A percentile compares a stretch with the other conserved stretches of the same genome.
Evolutionary conservation across 1,284 basidiomycete species (phyloP).

Genomic region (Fomitopsis betulina): DNA sequence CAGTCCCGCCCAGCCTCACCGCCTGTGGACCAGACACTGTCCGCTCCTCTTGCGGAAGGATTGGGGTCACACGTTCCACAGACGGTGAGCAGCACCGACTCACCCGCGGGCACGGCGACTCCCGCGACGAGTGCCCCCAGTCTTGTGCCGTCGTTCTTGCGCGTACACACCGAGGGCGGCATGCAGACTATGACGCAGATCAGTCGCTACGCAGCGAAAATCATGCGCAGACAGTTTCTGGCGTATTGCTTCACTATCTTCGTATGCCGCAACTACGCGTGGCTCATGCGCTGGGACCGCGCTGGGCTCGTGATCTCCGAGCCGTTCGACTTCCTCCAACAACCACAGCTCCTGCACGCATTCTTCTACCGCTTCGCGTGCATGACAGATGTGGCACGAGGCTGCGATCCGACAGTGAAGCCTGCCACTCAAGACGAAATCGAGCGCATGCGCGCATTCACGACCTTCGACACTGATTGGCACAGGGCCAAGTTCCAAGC

Average conservation of each 20-base stretch:
- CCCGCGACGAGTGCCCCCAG: too few relatives aligned
- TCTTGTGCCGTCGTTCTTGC: too few relatives aligned
- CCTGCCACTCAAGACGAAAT: background rate
- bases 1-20: too few relatives aligned
- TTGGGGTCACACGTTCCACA: too few relatives aligned
- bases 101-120: too few relatives aligned
- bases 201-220: background rate
- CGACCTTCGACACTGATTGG: too few relatives aligned
- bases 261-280: conserved; percentile 8
- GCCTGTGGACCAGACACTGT: too few relatives aligned
- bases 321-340: conserved; percentile 10
- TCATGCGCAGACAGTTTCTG: conserved; percentile 8
- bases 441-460: background rate
- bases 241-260: conserved; percentile 10
- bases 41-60: too few relatives aligned
- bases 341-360: conserved; percentile 4
- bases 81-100: too few relatives aligned
- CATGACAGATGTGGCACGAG: conserved; percentile 2
- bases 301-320: conserved; percentile 11
- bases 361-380: conserved; percentile 13
- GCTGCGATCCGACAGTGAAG: conserved; percentile 11
- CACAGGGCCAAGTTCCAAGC: too few relatives aligned
- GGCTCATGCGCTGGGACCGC: conserved; percentile 15
- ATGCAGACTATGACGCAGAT: too few relatives aligned
- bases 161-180: too few relatives aligned